phyloP scores from a whole-genome alignment of 2,329 filamentous ascomycete genomes.

The Pyrenophora graminea region DNA sequence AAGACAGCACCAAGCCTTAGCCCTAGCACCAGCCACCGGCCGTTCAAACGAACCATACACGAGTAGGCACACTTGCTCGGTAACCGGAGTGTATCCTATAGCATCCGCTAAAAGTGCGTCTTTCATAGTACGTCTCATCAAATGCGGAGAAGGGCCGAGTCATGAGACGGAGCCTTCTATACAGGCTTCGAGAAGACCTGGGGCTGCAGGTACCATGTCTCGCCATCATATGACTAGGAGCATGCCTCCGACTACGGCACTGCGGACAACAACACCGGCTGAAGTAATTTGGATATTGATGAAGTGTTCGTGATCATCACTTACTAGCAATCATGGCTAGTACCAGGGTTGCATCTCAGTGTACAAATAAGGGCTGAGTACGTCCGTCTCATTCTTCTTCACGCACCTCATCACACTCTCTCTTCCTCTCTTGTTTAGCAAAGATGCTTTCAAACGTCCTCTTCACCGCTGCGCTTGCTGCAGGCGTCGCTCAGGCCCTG shows the following conservation, averaged over 20 bases:
- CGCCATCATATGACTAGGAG: constrained; percentile 16
- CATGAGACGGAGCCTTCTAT: constrained; percentile 9
- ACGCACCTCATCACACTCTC: constrained; percentile 6
- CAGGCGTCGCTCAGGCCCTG: constrained; percentile 27
- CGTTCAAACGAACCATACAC: neutral
- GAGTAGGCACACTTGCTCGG: constrained; percentile 2
- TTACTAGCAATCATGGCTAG: neutral
- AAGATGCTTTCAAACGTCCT: constrained; percentile 28
- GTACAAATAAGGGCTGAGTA: constrained; percentile 22
- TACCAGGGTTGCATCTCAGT: constrained; percentile 1
- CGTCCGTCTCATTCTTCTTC: neutral
- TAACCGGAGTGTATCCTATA: constrained; percentile 17
- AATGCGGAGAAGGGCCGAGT: constrained; percentile 17
- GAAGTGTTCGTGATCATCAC: constrained; percentile 11
- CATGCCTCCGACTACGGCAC: constrained; percentile 13
- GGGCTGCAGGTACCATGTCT: constrained; percentile 19
- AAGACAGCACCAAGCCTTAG: constrained; percentile 15
- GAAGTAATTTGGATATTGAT: constrained; percentile 24
- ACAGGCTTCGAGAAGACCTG: constrained; percentile 19
- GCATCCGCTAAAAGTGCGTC: constrained; percentile 13
- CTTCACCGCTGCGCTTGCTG: constrained; percentile 24
- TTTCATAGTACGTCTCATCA: constrained; percentile 15
- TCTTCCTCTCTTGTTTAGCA: neutral
- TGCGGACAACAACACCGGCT: constrained; percentile 21
- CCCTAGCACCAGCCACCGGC: constrained; percentile 14